Base-by-base conservation (phyloP, 805 yeast genomes). In the Ascoidea tarda region DNA sequence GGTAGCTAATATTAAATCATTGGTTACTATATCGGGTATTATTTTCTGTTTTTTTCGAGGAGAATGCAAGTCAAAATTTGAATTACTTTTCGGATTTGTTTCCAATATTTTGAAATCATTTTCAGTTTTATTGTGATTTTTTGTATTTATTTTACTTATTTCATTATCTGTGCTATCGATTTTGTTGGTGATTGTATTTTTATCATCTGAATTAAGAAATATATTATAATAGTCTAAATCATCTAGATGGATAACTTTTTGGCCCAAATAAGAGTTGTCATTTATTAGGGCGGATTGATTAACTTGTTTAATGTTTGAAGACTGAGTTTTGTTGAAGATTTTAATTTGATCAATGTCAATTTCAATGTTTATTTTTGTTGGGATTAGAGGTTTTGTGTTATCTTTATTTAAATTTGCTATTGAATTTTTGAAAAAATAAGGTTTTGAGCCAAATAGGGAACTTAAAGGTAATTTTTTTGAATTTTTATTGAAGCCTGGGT, bases 1-100 rank as follows among this genome's bases (percentile, higher is more conserved):
- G 0, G 89, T 74, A 0, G 90, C 82, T 28, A 86, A 67, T 2
- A 83, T 68, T 50, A 84, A 61, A 54, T 82, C 85, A 46, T 76
- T 78, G 38, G 77, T 62, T 50, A 77, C 69, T 21, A 62, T 57
- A 31, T 58, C 57, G 21, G 58, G 52, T 32, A 51, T 46, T 57
- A 59, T 51, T 56, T 61, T 33, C 48, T 33, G 16, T 32, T 49
- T 59, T 48, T 50, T 56, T 55, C 58, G 59, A 2, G n/a, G 46
- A 14, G 53, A 51, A 21, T 55, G 54, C 5, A 33, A 33, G 16
- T 52, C 61, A 49, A 6, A 57, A 52, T 6, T 52, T 54, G 10
- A 68, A 57, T 33, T 68, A 71, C 10, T 59, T 58, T 5, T 57
- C 62, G 1, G 64, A 58, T 2, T 68, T 58, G n/a, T 49, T n/a